Evolutionary conservation across 164 flowering plant species (phyloP).

Genomic region (Litsea cubeba): DNA sequence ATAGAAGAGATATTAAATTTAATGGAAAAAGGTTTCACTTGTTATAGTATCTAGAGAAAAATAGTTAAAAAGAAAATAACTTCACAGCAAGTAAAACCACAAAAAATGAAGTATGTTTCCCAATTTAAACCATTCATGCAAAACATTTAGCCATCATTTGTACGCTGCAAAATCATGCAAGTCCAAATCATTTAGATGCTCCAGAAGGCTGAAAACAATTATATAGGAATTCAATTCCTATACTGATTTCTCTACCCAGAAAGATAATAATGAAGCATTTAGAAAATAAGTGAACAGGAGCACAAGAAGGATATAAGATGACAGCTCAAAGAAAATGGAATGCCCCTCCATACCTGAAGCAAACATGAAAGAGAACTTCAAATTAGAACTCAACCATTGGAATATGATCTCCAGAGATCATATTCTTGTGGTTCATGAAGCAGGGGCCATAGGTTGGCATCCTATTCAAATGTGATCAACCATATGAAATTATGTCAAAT

Average conservation of each 20-base stretch:
- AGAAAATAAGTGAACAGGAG: too few species aligned
- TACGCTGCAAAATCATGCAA: not conserved
- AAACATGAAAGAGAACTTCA: not conserved
- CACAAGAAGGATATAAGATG: not conserved
- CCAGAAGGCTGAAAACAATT: not conserved
- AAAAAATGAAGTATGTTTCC: not conserved
- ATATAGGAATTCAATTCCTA: not conserved
- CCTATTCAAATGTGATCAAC: not conserved
- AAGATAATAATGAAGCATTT: too few species aligned
- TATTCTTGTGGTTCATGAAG: not conserved
- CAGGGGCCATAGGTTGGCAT: not conserved
- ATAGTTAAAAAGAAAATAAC: not conserved
- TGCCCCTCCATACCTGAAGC: not conserved
- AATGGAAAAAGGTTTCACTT: not conserved
- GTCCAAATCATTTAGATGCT: not conserved
- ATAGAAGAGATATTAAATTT: not conserved
- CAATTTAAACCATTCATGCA: not conserved
- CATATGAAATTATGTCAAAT: constrained; percentile 2
- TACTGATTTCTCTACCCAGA: too few species aligned
- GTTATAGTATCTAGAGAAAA: not conserved
- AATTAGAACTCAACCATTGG: not conserved
- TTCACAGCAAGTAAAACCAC: not conserved
- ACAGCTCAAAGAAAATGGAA: not conserved
- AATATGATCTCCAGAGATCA: not conserved
- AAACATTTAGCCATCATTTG: not conserved